Evolutionary conservation across 345 rosid genomes (phyloP), one percentile per base, ranked within the genome.

Genomic region (Zanthoxylum bungeanum): DNA sequence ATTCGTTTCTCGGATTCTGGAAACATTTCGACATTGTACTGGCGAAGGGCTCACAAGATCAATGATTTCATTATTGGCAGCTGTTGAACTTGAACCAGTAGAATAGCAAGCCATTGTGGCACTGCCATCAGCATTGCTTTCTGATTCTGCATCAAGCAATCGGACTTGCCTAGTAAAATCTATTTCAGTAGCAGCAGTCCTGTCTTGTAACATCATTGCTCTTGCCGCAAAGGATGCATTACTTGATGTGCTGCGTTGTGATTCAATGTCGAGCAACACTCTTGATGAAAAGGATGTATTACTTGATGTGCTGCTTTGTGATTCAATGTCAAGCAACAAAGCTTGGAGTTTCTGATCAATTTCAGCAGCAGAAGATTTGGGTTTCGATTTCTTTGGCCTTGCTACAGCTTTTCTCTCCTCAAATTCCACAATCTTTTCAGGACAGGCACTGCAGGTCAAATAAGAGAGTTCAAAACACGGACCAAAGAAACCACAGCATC

Each of bases 11-110:
- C 66, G 70, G 53, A 57, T 76, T 78, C 76, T 83, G 24, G 80
- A 62, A 66, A 70, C 62, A 44, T 60, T 56, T 25, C 16, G 73
- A 7, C 60, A 8, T 1, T 57, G 78, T 47, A 68, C 55, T 57
- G 91, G 90, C 21, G 87, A 79, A 37, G 98, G 98, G 82, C 93
- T 92, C 69, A 74, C 77, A 60, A 94, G 98, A 76, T 92, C 90
- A 34, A 92, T 85, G 75, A 92, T 71, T 76, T 89, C 87, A 30
- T 76, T 65, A 60, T 78, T 72, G 3, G 75, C 61, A 11, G 34
- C 68, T 0, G 65, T 70, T 1, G 57, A 2, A 65, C 44, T 70
- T 1, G 57, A 2, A 65, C 44, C 71, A 42, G 56, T 52, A 5
- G 33, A 46, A 62, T 28, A 60, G 51, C 74, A 46, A 24, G 80